Conservation (phyloP, 345 rosid genomes). For the Camelina hispida region DNA sequence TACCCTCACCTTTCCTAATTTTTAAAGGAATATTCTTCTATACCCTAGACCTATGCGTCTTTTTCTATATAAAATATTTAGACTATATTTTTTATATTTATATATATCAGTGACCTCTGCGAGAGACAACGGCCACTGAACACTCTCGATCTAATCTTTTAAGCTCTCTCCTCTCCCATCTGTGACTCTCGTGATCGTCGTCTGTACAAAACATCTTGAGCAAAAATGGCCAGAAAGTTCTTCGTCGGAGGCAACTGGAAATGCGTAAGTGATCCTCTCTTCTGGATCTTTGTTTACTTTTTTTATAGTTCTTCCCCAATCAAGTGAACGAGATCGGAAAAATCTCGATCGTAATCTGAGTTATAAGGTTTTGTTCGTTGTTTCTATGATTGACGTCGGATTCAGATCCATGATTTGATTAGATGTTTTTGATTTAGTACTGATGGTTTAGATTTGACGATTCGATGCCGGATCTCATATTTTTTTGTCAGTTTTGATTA, state of each 20-base stretch:
- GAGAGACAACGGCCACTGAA: conserved; percentile 41
- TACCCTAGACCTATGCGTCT: conserved; percentile 6
- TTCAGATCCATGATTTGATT: not conserved
- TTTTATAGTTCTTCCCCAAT: not conserved
- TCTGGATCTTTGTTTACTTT: not conserved
- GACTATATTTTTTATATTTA: not conserved
- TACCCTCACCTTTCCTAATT: conserved; percentile 18
- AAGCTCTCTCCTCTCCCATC: conserved; percentile 28
- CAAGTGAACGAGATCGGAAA: conserved; percentile 15
- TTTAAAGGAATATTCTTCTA: conserved; percentile 28
- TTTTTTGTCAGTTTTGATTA: not conserved
- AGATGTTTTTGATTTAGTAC: not conserved
- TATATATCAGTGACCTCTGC: conserved; percentile 34
- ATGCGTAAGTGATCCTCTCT: conserved; percentile 64
- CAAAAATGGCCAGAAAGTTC: conserved; percentile 74
- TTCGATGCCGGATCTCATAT: conserved; percentile 9
- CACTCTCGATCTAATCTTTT: conserved; percentile 39
- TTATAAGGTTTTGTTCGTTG: not conserved
- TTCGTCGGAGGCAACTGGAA: conserved; percentile 99
- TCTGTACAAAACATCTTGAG: not conserved
- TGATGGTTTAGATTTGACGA: conserved; percentile 9
- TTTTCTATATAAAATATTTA: not conserved
- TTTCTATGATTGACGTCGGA: not conserved
- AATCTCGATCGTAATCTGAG: not conserved
- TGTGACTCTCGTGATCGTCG: conserved; percentile 43